Percentiles rank a stretch among this genome's conserved stretches.
phyloP scores from a whole-genome alignment of 208 protist species.

The Leishmania mexicana region DNA sequence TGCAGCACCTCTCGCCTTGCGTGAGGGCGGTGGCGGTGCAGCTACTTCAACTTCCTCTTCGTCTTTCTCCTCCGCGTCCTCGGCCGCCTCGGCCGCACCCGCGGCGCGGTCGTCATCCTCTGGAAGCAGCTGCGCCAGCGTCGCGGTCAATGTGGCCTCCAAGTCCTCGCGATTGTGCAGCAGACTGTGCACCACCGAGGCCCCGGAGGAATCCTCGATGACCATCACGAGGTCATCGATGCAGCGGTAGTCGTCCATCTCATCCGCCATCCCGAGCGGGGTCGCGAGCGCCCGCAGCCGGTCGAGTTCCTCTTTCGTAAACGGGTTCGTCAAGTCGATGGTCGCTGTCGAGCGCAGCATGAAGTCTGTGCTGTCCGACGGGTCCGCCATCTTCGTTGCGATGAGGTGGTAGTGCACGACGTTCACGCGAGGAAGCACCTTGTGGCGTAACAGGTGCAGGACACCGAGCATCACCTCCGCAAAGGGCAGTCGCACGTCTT shows the following conservation, averaged over 20 bases:
- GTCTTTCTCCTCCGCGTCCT: slow-evolving; percentile 18
- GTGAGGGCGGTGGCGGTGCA: slow-evolving; percentile 1
- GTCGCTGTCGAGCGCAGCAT: slow-evolving; percentile 44
- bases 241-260: slow-evolving; percentile 57
- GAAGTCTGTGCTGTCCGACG: slow-evolving; percentile 20
- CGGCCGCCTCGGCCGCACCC: slow-evolving; percentile 31
- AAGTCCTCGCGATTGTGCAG: slow-evolving; percentile 79
- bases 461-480: slow-evolving; percentile 83
- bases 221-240: slow-evolving; percentile 74
- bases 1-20: neutral
- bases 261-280: slow-evolving; percentile 67
- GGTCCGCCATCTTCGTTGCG: slow-evolving; percentile 54
- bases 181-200: slow-evolving; percentile 79
- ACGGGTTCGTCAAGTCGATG: slow-evolving; percentile 72
- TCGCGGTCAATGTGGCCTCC: slow-evolving; percentile 81
- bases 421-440: slow-evolving; percentile 68
- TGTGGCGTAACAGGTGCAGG: slow-evolving; percentile 59
- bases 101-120: slow-evolving; percentile 51
- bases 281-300: slow-evolving; percentile 59
- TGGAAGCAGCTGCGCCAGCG: slow-evolving; percentile 81
- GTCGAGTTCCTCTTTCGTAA: slow-evolving; percentile 56
- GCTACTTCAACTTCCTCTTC: slow-evolving; percentile 23
- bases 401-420: slow-evolving; percentile 86
- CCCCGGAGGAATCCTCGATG: slow-evolving; percentile 52
- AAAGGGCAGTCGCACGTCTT: slow-evolving; percentile 78